Conservation (phyloP, 176 grass and related monocot species). For the Hordeum marinum region DNA sequence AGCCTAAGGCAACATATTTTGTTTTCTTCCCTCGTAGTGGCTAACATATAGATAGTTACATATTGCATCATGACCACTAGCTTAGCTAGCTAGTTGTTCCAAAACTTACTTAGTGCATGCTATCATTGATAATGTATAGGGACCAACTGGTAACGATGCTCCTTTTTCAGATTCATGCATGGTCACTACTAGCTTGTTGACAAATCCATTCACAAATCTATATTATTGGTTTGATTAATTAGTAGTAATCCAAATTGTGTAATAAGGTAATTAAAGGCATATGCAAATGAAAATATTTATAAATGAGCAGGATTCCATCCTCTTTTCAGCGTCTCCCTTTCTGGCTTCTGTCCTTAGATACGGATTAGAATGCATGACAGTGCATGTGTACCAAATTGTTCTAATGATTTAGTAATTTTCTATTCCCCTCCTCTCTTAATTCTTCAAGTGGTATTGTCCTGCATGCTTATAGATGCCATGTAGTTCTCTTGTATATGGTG, state of each 20-base stretch:
- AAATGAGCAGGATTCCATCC: not conserved
- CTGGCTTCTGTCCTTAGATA: not conserved
- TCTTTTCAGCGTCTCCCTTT: not conserved
- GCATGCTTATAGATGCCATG: not conserved
- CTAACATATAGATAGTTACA: not conserved
- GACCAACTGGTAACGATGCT: not conserved
- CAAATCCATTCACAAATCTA: not conserved
- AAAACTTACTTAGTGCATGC: not conserved
- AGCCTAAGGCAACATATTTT: not conserved
- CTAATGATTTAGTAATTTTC: not conserved
- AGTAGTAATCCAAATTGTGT: too few relatives aligned
- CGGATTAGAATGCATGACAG: not conserved
- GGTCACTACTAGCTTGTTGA: not conserved
- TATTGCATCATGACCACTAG: not conserved
- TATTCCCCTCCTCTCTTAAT: slow-evolving; percentile 1
- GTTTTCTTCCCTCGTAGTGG: not conserved
- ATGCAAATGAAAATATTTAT: not conserved
- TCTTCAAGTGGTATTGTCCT: not conserved
- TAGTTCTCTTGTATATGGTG: not conserved
- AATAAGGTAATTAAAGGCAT: not conserved
- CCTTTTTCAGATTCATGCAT: too few relatives aligned
- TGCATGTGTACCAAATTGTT: not conserved
- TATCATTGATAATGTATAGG: not conserved
- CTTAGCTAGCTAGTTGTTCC: not conserved
- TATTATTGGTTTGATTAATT: too few relatives aligned